Evolutionary conservation across 129 eudicot species (phyloP).

Genomic region (Solidago caesia): DNA sequence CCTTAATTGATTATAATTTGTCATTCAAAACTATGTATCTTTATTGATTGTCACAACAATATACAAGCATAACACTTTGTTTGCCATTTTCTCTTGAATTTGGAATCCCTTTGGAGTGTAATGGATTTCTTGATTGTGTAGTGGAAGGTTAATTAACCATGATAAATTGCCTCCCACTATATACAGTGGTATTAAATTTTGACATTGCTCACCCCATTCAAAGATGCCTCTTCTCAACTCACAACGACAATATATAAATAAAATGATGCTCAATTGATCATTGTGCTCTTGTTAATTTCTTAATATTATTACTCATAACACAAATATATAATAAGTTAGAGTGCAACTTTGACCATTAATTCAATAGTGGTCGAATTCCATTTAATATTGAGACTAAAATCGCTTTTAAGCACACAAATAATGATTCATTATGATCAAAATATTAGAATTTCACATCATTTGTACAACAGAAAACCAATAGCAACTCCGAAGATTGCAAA

Average conservation of each 20-base stretch:
- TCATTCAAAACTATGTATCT: background rate
- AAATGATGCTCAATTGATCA: background rate
- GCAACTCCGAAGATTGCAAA: constrained; percentile 39
- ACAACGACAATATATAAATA: background rate
- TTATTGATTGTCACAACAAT: background rate
- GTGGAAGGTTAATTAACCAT: constrained; percentile 30
- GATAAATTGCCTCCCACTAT: constrained; percentile 37
- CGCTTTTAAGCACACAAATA: background rate
- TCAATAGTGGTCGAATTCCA: background rate
- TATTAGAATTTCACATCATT: background rate
- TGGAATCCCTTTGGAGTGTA: constrained; percentile 18
- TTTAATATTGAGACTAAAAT: background rate
- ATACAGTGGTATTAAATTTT: background rate
- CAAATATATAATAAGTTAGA: background rate
- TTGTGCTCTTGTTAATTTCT: constrained; percentile 19
- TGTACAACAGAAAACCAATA: constrained; percentile 26
- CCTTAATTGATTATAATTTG: background rate
- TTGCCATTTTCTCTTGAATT: constrained; percentile 21
- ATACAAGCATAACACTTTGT: constrained; percentile 14
- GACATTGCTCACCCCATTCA: constrained; percentile 7
- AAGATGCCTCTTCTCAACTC: background rate
- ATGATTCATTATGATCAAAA: background rate
- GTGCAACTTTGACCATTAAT: constrained; percentile 3
- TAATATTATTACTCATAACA: constrained; percentile 1
- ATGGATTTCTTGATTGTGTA: constrained; percentile 22